Conservation (phyloP, 2,329 filamentous ascomycete genomes). For the Teratosphaeriaceae sp. region DNA sequence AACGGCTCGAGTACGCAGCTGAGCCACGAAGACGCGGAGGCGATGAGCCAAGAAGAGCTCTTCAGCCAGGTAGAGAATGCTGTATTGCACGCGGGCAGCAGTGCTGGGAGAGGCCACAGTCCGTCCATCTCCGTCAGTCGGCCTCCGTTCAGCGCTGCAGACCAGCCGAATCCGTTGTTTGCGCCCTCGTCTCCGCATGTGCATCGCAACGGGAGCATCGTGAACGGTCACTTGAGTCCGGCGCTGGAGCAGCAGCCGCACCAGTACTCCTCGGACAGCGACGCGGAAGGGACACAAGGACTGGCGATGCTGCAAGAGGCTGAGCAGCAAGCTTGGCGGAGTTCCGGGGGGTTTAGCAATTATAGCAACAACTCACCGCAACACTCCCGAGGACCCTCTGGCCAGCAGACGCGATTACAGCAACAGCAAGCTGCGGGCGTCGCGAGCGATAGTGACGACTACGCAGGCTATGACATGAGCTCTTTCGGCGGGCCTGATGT, state of each 20-base stretch:
- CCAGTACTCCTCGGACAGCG: constrained; percentile 66
- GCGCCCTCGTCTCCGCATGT: constrained; percentile 14
- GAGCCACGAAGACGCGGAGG: constrained; percentile 19
- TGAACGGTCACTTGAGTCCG: constrained; percentile 42
- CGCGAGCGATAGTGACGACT: constrained; percentile 67
- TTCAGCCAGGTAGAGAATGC: constrained; percentile 52
- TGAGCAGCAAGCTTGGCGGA: constrained; percentile 55
- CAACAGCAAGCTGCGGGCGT: constrained; percentile 31
- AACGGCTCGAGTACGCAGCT: constrained; percentile 18
- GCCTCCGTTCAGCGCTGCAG: constrained; percentile 20
- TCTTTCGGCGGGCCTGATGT: constrained; percentile 64
- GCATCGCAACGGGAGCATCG: constrained; percentile 17
- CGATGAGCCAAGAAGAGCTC: constrained; percentile 47
- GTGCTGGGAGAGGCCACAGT: constrained; percentile 16
- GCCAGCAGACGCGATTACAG: not conserved
- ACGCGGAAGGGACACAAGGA: constrained; percentile 80
- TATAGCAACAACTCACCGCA: not conserved
- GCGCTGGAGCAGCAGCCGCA: constrained; percentile 37
- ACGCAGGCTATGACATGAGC: constrained; percentile 60
- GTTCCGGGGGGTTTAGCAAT: not conserved
- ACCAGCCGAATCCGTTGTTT: constrained; percentile 24
- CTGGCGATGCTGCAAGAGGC: constrained; percentile 77
- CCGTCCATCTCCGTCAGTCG: constrained; percentile 33
- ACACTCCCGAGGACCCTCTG: not conserved
- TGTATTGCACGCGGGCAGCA: constrained; percentile 33